phyloP scores from a whole-genome alignment of 2,329 filamentous ascomycete genomes.

The Immersiporthe knoxdaviesiana region DNA sequence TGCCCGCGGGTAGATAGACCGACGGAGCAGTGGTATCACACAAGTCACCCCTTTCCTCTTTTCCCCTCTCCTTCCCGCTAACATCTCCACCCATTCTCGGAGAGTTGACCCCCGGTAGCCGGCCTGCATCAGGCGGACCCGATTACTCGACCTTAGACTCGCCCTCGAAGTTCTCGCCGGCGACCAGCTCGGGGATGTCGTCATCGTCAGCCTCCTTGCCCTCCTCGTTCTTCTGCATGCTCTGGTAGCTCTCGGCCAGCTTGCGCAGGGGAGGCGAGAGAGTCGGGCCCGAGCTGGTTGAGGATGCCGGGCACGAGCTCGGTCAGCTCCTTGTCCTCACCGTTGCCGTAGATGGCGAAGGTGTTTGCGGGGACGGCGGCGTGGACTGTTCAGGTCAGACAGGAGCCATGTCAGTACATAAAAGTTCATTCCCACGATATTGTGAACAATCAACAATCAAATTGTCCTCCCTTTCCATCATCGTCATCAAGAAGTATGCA shows the following conservation, averaged over 20 bases:
- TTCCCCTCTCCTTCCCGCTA: not conserved
- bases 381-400: slow-evolving; percentile 69
- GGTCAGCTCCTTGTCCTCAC: slow-evolving; percentile 99
- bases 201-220: slow-evolving; percentile 80
- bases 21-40: slow-evolving; percentile 19
- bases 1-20: slow-evolving; percentile 16
- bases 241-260: slow-evolving; percentile 99
- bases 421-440: not conserved
- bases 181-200: slow-evolving; percentile 96
- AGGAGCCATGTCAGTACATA: slow-evolving; percentile 18
- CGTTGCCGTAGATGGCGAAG: slow-evolving; percentile 98
- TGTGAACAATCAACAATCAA: not conserved
- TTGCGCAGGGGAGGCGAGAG: slow-evolving; percentile 95
- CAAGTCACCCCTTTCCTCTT: not conserved
- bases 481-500: not conserved
- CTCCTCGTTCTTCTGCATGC: slow-evolving; percentile 90
- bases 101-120: slow-evolving; percentile 18
- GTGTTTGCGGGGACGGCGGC: slow-evolving; percentile 97
- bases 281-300: slow-evolving; percentile 99
- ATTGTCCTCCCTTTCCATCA: not conserved
- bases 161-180: slow-evolving; percentile 83
- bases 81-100: not conserved
- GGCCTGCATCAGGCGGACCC: slow-evolving; percentile 16
- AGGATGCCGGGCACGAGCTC: slow-evolving; percentile 99
- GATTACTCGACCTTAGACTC: slow-evolving; percentile 94